phyloP scores from a whole-genome alignment of 441 rosid genomes.

The Pelargonium myrrhifolium region DNA sequence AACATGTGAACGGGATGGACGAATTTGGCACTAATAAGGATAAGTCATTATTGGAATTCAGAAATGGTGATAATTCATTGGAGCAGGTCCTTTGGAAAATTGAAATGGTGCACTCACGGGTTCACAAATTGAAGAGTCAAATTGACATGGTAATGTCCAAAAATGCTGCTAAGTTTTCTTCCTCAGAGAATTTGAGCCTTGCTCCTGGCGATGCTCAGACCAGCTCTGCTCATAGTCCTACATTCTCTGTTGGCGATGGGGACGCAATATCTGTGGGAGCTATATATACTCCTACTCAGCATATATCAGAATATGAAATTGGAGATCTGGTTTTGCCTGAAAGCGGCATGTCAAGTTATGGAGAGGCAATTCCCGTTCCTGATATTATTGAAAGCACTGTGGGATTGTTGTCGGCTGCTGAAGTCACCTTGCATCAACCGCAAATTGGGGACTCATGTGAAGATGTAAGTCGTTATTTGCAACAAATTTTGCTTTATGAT shows the following conservation, averaged over 20 bases:
- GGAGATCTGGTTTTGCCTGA: conserved; percentile 58
- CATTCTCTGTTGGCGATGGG: conserved; percentile 61
- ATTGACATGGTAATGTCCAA: conserved; percentile 53
- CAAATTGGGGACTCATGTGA: conserved; percentile 55
- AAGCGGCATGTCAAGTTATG: conserved; percentile 48
- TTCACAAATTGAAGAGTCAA: conserved; percentile 56
- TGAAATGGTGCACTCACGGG: conserved; percentile 49
- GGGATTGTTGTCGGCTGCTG: conserved; percentile 71
- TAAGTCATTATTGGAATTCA: conserved; percentile 34
- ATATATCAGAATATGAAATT: conserved; percentile 40
- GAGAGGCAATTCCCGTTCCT: conserved; percentile 63
- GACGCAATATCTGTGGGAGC: conserved; percentile 55
- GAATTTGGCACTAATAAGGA: conserved; percentile 32
- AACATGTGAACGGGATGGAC: conserved; percentile 30
- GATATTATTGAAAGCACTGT: conserved; percentile 91
- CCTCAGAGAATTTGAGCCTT: conserved; percentile 82
- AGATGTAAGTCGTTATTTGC: conserved; percentile 45
- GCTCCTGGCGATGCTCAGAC: conserved; percentile 55
- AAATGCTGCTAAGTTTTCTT: conserved; percentile 69
- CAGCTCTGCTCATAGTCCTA: conserved; percentile 75
- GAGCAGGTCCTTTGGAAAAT: conserved; percentile 66
- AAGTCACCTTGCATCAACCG: conserved; percentile 59
- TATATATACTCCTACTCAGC: conserved; percentile 36
- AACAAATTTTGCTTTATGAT: not conserved
- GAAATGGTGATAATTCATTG: conserved; percentile 41